A percentile compares a stretch with the other conserved stretches of the same genome.
phyloP scores from a whole-genome alignment of 495 filamentous ascomycete species.

The Penicillium subrubescens region DNA sequence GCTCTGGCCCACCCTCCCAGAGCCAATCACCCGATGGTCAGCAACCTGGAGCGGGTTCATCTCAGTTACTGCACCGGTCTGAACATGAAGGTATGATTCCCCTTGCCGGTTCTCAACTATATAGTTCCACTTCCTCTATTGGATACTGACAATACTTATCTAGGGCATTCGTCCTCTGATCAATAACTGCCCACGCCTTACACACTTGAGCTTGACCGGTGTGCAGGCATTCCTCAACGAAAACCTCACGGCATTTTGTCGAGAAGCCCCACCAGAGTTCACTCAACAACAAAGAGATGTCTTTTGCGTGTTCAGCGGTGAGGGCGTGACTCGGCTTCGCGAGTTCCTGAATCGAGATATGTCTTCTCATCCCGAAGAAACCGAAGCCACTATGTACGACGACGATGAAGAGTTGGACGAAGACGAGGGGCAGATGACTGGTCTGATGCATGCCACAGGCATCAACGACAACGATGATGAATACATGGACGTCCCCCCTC shows the following conservation, averaged over 20 bases:
- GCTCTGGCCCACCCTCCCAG: slow-evolving; percentile 71
- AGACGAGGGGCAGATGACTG: slow-evolving; percentile 57
- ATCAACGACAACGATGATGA: slow-evolving; percentile 56
- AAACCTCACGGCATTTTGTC: slow-evolving; percentile 79
- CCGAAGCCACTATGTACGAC: slow-evolving; percentile 56
- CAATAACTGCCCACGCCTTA: slow-evolving; percentile 87
- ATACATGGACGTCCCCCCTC: slow-evolving; percentile 46
- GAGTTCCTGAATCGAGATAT: slow-evolving; percentile 65
- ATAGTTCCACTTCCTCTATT: neutral
- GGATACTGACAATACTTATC: slow-evolving; percentile 18
- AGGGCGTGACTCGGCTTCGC: slow-evolving; percentile 77
- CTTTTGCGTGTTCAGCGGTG: slow-evolving; percentile 95
- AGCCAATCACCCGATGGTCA: slow-evolving; percentile 47
- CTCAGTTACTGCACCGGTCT: slow-evolving; percentile 91
- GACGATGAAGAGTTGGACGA: slow-evolving; percentile 58
- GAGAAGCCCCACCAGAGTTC: slow-evolving; percentile 88
- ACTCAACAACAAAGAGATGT: slow-evolving; percentile 92
- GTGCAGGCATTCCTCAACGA: slow-evolving; percentile 75
- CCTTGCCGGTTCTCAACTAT: neutral
- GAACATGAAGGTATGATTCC: slow-evolving; percentile 68
- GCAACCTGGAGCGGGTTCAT: slow-evolving; percentile 87
- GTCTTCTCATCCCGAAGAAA: slow-evolving; percentile 35
- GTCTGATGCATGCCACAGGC: slow-evolving; percentile 55
- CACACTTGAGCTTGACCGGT: slow-evolving; percentile 95
- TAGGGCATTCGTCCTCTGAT: slow-evolving; percentile 90